Percentiles rank a stretch among this genome's conserved stretches.
Evolutionary conservation across 768 basidiomycete species (phyloP).

Genomic region (Gyrodon lividus): DNA sequence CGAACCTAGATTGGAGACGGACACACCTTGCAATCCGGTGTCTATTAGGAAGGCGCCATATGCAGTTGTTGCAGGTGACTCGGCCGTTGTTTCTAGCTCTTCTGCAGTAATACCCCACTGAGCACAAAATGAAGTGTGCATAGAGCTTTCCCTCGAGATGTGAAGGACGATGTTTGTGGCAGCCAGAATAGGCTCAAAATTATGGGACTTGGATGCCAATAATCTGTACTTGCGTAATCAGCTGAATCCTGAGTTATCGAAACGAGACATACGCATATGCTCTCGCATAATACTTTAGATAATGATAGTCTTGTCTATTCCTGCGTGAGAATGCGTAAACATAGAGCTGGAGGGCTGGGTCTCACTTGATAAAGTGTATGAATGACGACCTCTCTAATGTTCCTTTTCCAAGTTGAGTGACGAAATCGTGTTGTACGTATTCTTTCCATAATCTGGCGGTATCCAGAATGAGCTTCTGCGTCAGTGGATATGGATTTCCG

Average conservation of each 20-base stretch:
- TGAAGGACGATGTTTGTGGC: conserved; percentile 64
- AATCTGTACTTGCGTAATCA: conserved; percentile 41
- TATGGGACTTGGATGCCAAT: conserved; percentile 73
- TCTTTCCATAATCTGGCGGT: conserved; percentile 59
- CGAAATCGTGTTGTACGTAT: conserved; percentile 85
- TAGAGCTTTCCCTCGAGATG: conserved; percentile 66
- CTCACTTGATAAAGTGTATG: conserved; percentile 81
- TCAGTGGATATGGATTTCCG: conserved; percentile 67
- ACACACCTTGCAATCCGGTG: conserved; percentile 63
- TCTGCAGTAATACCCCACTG: conserved; percentile 63
- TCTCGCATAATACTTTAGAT: conserved; percentile 80
- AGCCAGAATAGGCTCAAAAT: conserved; percentile 58
- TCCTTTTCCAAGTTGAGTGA: conserved; percentile 70
- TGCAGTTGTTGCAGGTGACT: conserved; percentile 72
- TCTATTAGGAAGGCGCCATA: conserved; percentile 89
- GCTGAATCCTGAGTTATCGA: not conserved
- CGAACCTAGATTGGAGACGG: not conserved
- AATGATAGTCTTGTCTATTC: conserved; percentile 75
- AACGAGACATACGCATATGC: conserved; percentile 59
- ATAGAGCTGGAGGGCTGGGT: not conserved
- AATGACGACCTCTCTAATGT: conserved; percentile 66
- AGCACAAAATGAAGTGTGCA: conserved; percentile 71
- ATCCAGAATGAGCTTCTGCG: conserved; percentile 58
- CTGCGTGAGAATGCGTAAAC: not conserved
- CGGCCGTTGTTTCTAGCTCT: conserved; percentile 60